phyloP scores from a whole-genome alignment of 2,329 filamentous ascomycete genomes.

The Paracoccidioides lutzii region DNA sequence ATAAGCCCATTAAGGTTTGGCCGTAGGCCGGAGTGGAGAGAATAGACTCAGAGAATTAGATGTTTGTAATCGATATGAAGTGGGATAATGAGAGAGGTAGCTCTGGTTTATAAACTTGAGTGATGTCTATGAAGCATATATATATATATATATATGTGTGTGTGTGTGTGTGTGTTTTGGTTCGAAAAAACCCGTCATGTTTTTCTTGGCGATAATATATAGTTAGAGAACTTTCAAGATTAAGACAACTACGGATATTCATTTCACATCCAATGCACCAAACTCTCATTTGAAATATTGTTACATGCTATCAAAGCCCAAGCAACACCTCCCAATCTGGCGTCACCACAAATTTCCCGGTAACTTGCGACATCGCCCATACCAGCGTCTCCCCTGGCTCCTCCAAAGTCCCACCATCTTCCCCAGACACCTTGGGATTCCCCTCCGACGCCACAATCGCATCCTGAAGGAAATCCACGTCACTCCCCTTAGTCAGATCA shows the following conservation, averaged over 20 bases:
- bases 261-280: background rate
- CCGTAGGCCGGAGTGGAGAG: too few species aligned
- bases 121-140: too few species aligned
- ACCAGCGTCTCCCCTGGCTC: constrained; percentile 30
- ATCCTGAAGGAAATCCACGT: constrained; percentile 48
- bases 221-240: too few species aligned
- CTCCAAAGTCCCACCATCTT: constrained; percentile 14
- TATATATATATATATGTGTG: too few species aligned
- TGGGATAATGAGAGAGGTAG: too few species aligned
- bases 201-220: too few species aligned
- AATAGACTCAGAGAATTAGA: too few species aligned
- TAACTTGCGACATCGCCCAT: constrained; percentile 49
- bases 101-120: too few species aligned
- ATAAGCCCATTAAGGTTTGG: too few species aligned
- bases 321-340: constrained; percentile 47
- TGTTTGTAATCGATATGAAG: too few species aligned
- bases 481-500: constrained; percentile 44
- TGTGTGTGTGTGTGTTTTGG: too few species aligned
- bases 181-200: too few species aligned
- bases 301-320: constrained; percentile 12
- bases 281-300: background rate
- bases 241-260: background rate
- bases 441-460: constrained; percentile 33
- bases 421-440: constrained; percentile 12
- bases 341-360: constrained; percentile 50